Base-by-base conservation (phyloP, 2,329 filamentous ascomycete species). In the Alternaria brassicicola region DNA sequence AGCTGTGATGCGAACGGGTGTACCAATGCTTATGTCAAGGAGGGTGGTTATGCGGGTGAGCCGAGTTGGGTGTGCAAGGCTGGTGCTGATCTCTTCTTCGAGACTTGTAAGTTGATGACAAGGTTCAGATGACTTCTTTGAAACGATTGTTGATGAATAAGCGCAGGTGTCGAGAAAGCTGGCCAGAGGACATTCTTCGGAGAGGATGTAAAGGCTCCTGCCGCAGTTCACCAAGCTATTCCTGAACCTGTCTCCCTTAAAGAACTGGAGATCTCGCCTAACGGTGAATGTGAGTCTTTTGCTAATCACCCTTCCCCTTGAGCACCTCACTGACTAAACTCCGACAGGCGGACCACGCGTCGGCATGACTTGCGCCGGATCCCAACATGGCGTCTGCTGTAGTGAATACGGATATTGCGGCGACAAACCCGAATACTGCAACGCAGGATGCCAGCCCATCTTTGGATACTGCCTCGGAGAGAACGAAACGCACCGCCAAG, bases 31-130 rank as follows among this genome's bases (percentile, higher is more conserved):
- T 72, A 72, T 45, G 21, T 42, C 26, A 21, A 52, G 15, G 61
- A 50, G 35, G 70, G 66, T 1, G 49, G 26, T 15, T 71, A 55
- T 58, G 6, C 48, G 1, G 59, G 58, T 12, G 70, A 72, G 39
- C 69, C 69, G 6, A 66, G 23, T 9, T 64, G 59, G 25, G 38
- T 10, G 7, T 72, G 68, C 36, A 28, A 48, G n/a, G 45, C 52
- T 17, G 68, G 64, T 19, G 31, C 54, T 3, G 68, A 72, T 36
- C 42, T 73, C 2, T 21, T 63, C 3, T 25, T 71, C 3, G 67
- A 68, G 49, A 59, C 56, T 4, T 73, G 55, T 58, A 58, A 58
- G 55, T 50, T 15, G 13, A 23, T 21, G 19, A 3, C 9, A 13
- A 13, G 17, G 1, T 9, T 19, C 15, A 3, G 12, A 28, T 13